These are phyloP conservation scores for Macrocybe gigantea DNA, from an alignment of 768 basidiomycete genomes.

Conservation along the genomic window DNA sequence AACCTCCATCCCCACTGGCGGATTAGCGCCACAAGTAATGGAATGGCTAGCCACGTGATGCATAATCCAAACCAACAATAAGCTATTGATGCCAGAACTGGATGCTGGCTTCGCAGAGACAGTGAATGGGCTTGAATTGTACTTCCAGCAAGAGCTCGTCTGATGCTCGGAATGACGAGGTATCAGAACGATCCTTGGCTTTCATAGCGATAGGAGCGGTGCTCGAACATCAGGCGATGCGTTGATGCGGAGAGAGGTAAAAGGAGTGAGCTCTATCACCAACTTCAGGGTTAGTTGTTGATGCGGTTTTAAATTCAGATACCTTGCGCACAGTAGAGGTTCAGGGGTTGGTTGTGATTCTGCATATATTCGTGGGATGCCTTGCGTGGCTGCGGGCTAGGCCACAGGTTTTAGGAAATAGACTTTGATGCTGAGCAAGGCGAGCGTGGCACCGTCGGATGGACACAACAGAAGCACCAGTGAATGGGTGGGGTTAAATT, in stretches of 20 bases:
- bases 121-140: slow-evolving; percentile 58
- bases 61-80: slow-evolving; percentile 56
- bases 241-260: slow-evolving; percentile 34
- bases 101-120: slow-evolving; percentile 46
- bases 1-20: slow-evolving; percentile 78
- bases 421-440: no score
- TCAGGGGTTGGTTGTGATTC: no score
- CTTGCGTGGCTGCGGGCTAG: no score
- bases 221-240: slow-evolving; percentile 59
- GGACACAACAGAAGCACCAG: no score
- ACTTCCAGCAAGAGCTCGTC: slow-evolving; percentile 62
- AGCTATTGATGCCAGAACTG: slow-evolving; percentile 36
- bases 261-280: slow-evolving; percentile 27
- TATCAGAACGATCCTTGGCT: slow-evolving; percentile 45
- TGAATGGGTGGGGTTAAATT: no score
- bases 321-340: no score
- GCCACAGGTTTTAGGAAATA: no score
- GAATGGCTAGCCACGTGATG: slow-evolving; percentile 35
- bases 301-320: no score
- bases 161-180: slow-evolving; percentile 41
- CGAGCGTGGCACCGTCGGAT: no score
- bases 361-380: no score
- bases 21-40: slow-evolving; percentile 68
- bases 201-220: slow-evolving; percentile 76
- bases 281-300: no score